Evolutionary conservation across 2,329 filamentous ascomycete species (phyloP).

Genomic region (Fusarium musae): DNA sequence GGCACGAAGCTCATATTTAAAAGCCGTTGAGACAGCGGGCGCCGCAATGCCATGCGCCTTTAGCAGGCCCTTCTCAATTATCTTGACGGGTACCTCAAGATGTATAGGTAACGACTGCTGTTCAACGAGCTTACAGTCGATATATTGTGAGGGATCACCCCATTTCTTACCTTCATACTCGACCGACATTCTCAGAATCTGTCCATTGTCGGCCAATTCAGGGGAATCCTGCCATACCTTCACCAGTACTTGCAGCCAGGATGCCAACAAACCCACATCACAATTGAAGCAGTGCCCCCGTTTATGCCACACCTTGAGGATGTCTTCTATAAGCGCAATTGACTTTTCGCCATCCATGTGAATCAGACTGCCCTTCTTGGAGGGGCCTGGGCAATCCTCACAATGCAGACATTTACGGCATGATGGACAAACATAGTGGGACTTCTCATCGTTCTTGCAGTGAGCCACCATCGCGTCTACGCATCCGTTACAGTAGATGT

Average conservation of each 20-base stretch:
- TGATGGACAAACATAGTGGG: neutral
- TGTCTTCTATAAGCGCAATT: neutral
- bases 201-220: neutral
- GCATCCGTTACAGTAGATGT: neutral
- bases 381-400: neutral
- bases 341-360: too few species aligned
- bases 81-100: neutral
- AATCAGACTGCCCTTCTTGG: neutral
- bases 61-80: accelerated
- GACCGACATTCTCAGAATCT: neutral
- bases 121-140: neutral
- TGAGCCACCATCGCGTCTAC: neutral
- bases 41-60: neutral
- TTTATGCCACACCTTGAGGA: neutral
- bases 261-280: neutral
- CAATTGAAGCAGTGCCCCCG: neutral
- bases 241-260: neutral
- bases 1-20: neutral
- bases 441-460: accelerated
- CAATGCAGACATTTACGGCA: neutral
- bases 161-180: neutral
- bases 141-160: neutral
- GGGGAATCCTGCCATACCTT: neutral
- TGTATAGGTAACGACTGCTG: neutral
- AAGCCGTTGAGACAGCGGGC: neutral